These are phyloP conservation scores for Malus sieversii DNA, from an alignment of 306 rosid genomes.

Conservation along the genomic window DNA sequence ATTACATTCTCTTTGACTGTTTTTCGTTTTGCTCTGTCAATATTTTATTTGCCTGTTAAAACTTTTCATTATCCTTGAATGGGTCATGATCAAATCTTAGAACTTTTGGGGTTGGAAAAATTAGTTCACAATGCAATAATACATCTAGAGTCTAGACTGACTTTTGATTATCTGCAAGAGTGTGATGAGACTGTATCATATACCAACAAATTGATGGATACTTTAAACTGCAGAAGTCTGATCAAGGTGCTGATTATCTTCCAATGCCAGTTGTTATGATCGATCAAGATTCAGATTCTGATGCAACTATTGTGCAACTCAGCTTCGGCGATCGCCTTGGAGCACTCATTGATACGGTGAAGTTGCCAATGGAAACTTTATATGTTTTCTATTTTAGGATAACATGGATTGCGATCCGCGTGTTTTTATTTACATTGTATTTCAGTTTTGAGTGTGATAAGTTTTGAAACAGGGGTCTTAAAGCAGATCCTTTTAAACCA, in stretches of 20 bases:
- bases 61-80: background rate
- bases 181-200: background rate
- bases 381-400: background rate
- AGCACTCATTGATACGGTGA: constrained; percentile 93
- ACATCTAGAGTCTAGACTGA: background rate
- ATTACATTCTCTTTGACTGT: background rate
- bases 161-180: background rate
- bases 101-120: background rate
- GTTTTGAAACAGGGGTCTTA: background rate
- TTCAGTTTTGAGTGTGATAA: background rate
- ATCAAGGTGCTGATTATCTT: constrained; percentile 37
- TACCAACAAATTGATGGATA: constrained; percentile 15
- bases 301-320: constrained; percentile 78
- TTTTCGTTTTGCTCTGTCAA: background rate
- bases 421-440: background rate
- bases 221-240: constrained; percentile 47
- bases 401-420: background rate
- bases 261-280: constrained; percentile 84
- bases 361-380: constrained; percentile 23
- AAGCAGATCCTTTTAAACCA: background rate
- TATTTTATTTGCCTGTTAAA: background rate
- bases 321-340: constrained; percentile 99
- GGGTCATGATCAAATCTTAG: background rate
- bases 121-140: background rate
- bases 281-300: constrained; percentile 79